Evolutionary conservation across 1,284 basidiomycete species (phyloP), one percentile per base, ranked within the genome.

Genomic region (Grifola frondosa): DNA sequence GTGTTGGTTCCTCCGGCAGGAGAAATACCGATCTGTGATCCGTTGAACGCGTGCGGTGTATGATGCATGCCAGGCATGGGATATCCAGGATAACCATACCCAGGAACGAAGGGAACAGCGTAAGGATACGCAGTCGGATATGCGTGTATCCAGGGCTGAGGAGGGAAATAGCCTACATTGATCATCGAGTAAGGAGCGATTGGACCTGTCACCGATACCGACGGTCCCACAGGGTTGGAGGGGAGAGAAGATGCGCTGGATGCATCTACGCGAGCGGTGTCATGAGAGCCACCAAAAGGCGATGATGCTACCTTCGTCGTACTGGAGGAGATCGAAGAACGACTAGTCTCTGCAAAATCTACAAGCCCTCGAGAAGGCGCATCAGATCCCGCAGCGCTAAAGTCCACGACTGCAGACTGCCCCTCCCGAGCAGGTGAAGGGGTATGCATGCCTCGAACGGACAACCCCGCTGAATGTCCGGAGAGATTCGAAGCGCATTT

Each of bases 91-190:
- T 75, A 82, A 17, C 70, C 30, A 16, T 47, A 53, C 8, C 46
- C 71, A 11, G 68, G 59, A 47, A 75, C 62, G 41, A 75, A 77
- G 19, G 77, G 74, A 42, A 78, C 53, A 16, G 72, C 73, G 51
- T 78, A 83, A 13, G 69, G 70, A 52, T 76, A 68, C 19, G 69
- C 72, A 12, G 69, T 69, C n/a, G 70, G 60, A 54, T 74, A 81
- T 10, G 74, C 67, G 26, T 73, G 72, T 30, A 78, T 61, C 81
- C 81, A 85, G 22, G 74, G 70, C 22, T 71, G 66, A 28, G 67
- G 64, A 36, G 69, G 64, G 54, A 74, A 79, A 54, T 75, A 81
- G n/a, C 70, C 69, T 24, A 73, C 59, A 26, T 66, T 61, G 9
- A 69, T 63, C 30, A 69, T 50, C 3, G 69, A 48, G 52, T 73